phyloP scores from a whole-genome alignment of 2,329 filamentous ascomycete genomes.

The Parastagonospora avenae region DNA sequence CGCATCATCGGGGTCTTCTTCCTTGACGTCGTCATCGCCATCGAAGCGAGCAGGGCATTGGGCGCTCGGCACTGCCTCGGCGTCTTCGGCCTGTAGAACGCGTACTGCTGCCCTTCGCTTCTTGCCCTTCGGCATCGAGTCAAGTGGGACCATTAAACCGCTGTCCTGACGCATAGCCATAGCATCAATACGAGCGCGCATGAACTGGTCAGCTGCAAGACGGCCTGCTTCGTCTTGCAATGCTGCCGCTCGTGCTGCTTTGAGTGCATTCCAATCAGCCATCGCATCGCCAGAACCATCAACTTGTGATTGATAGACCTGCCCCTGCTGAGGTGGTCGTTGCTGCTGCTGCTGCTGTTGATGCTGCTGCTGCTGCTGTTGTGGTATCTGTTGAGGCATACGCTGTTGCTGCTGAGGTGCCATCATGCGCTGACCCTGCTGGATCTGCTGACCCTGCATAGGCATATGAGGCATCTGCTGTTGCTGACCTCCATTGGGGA shows the following conservation, averaged over 20 bases:
- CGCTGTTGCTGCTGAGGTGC: constrained; percentile 39
- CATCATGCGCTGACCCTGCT: constrained; percentile 31
- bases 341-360: constrained; percentile 37
- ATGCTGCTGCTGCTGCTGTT: constrained; percentile 25
- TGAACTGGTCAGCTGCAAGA: constrained; percentile 68
- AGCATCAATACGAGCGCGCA: constrained; percentile 70
- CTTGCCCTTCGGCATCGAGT: constrained; percentile 56
- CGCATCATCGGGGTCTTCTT: constrained; percentile 78
- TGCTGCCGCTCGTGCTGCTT: constrained; percentile 61
- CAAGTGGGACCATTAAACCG: constrained; percentile 75
- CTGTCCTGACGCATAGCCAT: constrained; percentile 73
- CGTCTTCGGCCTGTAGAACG: constrained; percentile 61
- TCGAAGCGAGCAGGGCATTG: constrained; percentile 54
- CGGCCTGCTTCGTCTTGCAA: constrained; percentile 53
- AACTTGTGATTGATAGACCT: constrained; percentile 64
- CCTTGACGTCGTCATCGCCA: constrained; percentile 64
- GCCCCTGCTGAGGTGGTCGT: constrained; percentile 34
- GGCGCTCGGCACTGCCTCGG: constrained; percentile 28
- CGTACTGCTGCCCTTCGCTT: constrained; percentile 47
- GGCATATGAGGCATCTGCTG: constrained; percentile 32
- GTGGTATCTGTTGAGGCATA: constrained; percentile 18
- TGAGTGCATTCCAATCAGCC: constrained; percentile 62
- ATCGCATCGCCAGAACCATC: constrained; percentile 74
- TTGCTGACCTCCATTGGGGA: constrained; percentile 23
- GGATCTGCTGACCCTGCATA: constrained; percentile 31